Conservation (phyloP, 2,329 filamentous ascomycete species). For the Cladosporium sp. region DNA sequence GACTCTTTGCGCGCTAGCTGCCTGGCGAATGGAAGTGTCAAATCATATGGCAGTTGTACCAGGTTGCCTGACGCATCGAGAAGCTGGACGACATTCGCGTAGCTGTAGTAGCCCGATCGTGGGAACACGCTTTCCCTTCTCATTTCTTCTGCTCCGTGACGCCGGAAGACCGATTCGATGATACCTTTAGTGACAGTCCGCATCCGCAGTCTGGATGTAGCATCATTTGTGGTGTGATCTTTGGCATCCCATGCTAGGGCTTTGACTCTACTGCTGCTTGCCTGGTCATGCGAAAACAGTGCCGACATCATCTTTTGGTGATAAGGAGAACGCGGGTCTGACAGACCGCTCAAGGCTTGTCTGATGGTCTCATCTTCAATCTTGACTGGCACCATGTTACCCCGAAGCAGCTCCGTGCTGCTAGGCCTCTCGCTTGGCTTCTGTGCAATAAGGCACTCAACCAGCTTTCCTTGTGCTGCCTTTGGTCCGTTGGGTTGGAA, state of each 20-base stretch:
- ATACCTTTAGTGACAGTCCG: conserved; percentile 66
- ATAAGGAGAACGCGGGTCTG: conserved; percentile 80
- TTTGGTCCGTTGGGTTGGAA: conserved; percentile 71
- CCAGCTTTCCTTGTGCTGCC: conserved; percentile 70
- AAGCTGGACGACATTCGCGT: conserved; percentile 70
- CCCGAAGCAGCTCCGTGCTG: conserved; percentile 77
- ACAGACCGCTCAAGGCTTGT: conserved; percentile 76
- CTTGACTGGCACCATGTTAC: conserved; percentile 83
- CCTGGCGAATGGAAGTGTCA: conserved; percentile 85
- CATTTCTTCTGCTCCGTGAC: conserved; percentile 84
- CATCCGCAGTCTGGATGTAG: conserved; percentile 27
- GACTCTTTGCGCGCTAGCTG: conserved; percentile 68
- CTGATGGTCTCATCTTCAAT: conserved; percentile 91
- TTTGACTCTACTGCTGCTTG: conserved; percentile 65
- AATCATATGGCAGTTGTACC: conserved; percentile 88
- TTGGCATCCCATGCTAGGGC: conserved; percentile 59
- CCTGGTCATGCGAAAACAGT: conserved; percentile 66
- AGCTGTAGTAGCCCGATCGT: conserved; percentile 73
- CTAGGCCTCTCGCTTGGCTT: conserved; percentile 80
- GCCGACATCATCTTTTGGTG: conserved; percentile 87
- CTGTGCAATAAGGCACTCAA: conserved; percentile 77
- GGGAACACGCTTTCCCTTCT: conserved; percentile 77
- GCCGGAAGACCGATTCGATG: conserved; percentile 75
- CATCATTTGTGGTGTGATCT: conserved; percentile 24
- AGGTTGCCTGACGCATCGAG: conserved; percentile 83